Percentiles rank a stretch among this genome's conserved stretches.
These are phyloP conservation scores for Acanthochlamys bracteata DNA, from an alignment of 106 monocot species.

Conservation along the genomic window DNA sequence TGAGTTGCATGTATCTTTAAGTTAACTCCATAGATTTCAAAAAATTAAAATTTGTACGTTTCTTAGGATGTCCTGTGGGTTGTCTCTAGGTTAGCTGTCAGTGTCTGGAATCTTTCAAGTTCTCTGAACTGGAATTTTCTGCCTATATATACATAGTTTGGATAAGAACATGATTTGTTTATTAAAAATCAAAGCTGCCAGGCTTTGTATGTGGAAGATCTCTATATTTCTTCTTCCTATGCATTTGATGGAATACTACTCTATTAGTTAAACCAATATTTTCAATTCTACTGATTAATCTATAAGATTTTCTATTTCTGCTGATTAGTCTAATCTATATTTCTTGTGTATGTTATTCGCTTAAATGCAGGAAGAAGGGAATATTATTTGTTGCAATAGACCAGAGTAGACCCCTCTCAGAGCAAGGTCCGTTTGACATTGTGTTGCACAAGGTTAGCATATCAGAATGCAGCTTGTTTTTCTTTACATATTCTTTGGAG, in stretches of 20 bases:
- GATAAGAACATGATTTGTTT: background rate
- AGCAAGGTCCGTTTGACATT: slow-evolving; percentile 95
- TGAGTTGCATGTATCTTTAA: background rate
- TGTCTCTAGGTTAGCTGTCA: background rate
- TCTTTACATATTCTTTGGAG: too few species aligned
- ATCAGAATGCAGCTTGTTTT: too few species aligned
- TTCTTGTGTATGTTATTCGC: background rate
- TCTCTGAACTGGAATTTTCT: slow-evolving; percentile 1
- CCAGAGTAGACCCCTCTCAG: slow-evolving; percentile 47
- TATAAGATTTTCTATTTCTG: background rate
- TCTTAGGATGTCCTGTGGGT: slow-evolving; percentile 1
- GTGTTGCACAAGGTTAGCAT: slow-evolving; percentile 72
- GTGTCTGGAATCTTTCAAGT: slow-evolving; percentile 11
- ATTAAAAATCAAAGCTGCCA: background rate
- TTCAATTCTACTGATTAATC: background rate
- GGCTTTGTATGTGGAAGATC: too few species aligned
- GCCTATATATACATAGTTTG: background rate
- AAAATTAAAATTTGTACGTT: background rate
- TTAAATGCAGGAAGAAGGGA: slow-evolving; percentile 74
- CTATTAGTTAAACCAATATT: background rate
- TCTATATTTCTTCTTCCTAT: too few species aligned
- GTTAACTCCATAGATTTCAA: background rate
- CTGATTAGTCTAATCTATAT: background rate
- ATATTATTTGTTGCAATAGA: slow-evolving; percentile 83
- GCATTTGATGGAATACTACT: too few species aligned